A percentile compares a stretch with the other conserved stretches of the same genome.
Evolutionary conservation across 345 rosid genomes (phyloP).

Genomic region (Citrus mangshanensis): DNA sequence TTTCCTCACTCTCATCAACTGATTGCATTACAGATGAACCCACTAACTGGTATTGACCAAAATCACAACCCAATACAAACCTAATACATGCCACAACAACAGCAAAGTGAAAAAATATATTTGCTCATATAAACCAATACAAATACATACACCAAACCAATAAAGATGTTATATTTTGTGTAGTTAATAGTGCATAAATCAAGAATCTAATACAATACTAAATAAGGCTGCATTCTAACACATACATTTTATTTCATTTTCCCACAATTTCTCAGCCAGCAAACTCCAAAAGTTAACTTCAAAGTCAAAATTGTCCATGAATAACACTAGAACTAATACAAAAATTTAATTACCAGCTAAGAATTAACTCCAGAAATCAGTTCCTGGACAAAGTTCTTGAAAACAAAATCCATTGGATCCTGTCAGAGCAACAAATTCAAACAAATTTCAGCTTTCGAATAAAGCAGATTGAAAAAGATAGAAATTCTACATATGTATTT

Average conservation of each 20-base stretch:
- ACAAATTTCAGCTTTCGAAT: neutral
- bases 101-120: neutral
- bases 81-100: neutral
- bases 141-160: neutral
- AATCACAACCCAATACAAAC: slow-evolving; percentile 13
- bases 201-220: neutral
- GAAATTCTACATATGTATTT: neutral
- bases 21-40: slow-evolving; percentile 56
- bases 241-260: neutral
- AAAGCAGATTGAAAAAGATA: neutral
- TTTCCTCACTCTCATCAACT: slow-evolving; percentile 34
- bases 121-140: neutral
- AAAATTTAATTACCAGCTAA: slow-evolving; percentile 28
- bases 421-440: slow-evolving; percentile 18
- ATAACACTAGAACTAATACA: neutral
- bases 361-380: slow-evolving; percentile 12
- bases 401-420: slow-evolving; percentile 32
- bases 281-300: neutral
- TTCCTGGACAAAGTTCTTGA: slow-evolving; percentile 13
- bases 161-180: neutral
- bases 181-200: neutral
- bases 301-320: neutral
- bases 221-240: slow-evolving; percentile 1
- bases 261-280: slow-evolving; percentile 16
- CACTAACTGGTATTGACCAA: slow-evolving; percentile 14